Base-by-base conservation (phyloP, 2,329 filamentous ascomycete genomes). In the Aureobasidium lini region DNA sequence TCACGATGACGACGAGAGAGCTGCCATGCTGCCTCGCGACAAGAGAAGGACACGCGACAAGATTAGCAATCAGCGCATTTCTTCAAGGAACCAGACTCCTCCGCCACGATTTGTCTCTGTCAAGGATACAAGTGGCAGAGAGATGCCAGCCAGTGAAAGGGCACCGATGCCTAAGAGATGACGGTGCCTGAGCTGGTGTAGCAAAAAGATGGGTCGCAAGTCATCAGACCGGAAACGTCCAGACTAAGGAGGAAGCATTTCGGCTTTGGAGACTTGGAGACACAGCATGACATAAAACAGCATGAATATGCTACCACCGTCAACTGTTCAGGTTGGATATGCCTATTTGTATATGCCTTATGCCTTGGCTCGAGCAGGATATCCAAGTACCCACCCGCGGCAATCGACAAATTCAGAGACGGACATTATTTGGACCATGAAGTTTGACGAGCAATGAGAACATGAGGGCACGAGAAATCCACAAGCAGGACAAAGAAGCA, bases 1-100 rank as follows among this genome's bases (percentile, higher is more conserved):
- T 79, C 61, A 79, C 77, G 62, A 88, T 86, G 84, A 68, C 61
- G 43, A 79, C 77, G 62, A 88, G 86, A 84, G 66, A 60, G 34
- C 60, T 11, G 49, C 54, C 60, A 63, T 50, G 54, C 44, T 69
- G 65, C 68, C 66, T 68, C 62, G 62, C 39, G 64, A 66, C 37
- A 47, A 67, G 67, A 63, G 67, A 68, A 64, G 67, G 67, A 43
- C 56, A 59, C 61, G 49, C 47, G 48, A 57, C 59, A 60, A 65
- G 5, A 64, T 65, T 15, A 66, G 65, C 5, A 66, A 67, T 5
- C 64, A 56, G 50, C 62, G 64, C 56, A 66, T 69, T 16, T 61
- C 36, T 15, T 61, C 62, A n/a, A 62, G 60, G 40, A 44, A 57
- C 44, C 52, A 60, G 8, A 66, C 65, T 34, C 69, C 69, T 18